Percentiles rank a stretch among this genome's conserved stretches.
These are phyloP conservation scores for Sideroxylon spinosum DNA, from an alignment of 179 eudicot species.

Conservation along the genomic window DNA sequence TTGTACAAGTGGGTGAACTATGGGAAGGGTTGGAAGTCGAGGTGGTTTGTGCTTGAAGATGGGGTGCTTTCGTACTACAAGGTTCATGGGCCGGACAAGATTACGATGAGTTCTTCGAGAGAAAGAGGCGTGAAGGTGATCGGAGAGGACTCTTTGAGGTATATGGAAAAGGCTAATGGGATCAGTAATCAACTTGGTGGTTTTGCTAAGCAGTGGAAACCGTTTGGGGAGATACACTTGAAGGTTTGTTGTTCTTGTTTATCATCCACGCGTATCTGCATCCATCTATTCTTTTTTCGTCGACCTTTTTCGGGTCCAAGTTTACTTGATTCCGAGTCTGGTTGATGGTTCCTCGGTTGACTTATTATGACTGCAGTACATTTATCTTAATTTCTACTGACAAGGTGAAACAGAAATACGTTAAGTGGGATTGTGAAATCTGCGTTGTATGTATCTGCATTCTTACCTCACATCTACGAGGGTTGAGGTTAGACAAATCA, in stretches of 20 bases:
- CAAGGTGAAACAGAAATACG: neutral
- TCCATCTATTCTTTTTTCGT: neutral
- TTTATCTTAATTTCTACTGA: neutral
- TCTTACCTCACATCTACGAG: neutral
- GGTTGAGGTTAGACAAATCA: neutral
- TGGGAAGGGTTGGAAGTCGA: conserved; percentile 85
- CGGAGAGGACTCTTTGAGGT: conserved; percentile 72
- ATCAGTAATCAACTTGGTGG: conserved; percentile 24
- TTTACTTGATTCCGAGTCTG: neutral
- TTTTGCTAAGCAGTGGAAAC: conserved; percentile 62
- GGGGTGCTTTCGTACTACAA: conserved; percentile 89
- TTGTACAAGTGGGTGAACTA: conserved; percentile 94
- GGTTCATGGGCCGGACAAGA: conserved; percentile 85
- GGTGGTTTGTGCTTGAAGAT: conserved; percentile 91
- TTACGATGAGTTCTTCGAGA: conserved; percentile 45
- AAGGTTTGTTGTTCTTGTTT: conserved; percentile 46
- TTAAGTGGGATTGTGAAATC: neutral
- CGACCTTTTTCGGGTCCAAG: neutral
- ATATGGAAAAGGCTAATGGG: conserved; percentile 56
- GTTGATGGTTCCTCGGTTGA: neutral
- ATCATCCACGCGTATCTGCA: neutral
- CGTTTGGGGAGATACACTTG: conserved; percentile 83
- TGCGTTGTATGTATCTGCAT: neutral
- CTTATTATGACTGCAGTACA: neutral
- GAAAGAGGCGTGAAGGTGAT: conserved; percentile 66